Conservation (phyloP, 108 stramenopile species). For the Cyclotella atomus region DNA sequence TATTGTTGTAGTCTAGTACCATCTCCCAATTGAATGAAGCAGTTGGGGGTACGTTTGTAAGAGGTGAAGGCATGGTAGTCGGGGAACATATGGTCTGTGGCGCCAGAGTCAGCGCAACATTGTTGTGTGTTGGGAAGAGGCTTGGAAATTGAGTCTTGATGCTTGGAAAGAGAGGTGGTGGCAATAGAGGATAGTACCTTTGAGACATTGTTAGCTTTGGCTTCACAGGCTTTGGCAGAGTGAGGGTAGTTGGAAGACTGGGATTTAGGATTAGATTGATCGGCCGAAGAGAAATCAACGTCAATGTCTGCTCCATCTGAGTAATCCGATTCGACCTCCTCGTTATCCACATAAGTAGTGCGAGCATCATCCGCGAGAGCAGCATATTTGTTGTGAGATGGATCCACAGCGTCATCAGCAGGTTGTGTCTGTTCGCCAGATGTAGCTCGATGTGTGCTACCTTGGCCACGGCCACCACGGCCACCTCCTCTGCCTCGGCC, state of each 20-base stretch:
- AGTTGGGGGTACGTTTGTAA: neutral
- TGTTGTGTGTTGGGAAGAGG: neutral
- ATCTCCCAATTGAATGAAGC: neutral
- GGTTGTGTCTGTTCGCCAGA: neutral
- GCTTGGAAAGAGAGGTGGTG: neutral
- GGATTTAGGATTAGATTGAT: too few species aligned
- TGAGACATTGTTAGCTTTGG: neutral
- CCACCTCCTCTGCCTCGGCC: too few species aligned
- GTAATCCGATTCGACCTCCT: neutral
- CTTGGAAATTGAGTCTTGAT: neutral
- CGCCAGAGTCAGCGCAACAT: constrained; percentile 17
- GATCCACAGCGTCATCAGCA: too few species aligned
- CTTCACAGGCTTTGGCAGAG: neutral
- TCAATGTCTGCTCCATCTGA: neutral
- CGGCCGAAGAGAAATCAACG: too few species aligned
- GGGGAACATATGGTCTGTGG: constrained; percentile 23
- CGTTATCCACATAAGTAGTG: too few species aligned
- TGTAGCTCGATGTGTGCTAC: neutral
- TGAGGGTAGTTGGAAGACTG: too few species aligned
- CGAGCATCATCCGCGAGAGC: too few species aligned
- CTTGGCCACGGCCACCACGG: neutral
- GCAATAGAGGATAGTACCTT: neutral
- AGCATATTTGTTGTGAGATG: too few species aligned
- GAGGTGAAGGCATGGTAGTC: constrained; percentile 17
- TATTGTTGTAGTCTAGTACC: neutral